These are phyloP conservation scores for Apiotrichum domesticum DNA, from an alignment of 1,284 basidiomycete species.

Conservation along the genomic window DNA sequence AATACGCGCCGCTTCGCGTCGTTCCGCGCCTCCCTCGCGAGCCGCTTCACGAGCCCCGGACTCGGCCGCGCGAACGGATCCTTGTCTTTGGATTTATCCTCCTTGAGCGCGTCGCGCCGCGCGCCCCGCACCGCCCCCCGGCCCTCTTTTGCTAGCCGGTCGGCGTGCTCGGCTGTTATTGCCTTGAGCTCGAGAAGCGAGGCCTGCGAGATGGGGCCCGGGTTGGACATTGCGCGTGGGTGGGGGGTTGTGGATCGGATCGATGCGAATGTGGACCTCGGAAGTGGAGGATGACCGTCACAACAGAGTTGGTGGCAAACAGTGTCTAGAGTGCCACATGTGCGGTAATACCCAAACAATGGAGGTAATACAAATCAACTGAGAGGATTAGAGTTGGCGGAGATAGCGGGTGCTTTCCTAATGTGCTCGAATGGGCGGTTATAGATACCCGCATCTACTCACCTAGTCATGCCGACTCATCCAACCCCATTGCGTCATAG, in stretches of 20 bases:
- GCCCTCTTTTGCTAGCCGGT: conserved; percentile 42
- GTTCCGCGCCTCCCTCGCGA: conserved; percentile 40
- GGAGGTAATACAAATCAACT: too few relatives aligned
- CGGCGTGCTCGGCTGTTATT: conserved; percentile 45
- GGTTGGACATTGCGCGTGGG: not conserved
- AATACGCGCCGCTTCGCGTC: conserved; percentile 37
- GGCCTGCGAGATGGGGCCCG: conserved; percentile 27
- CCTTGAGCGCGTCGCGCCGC: conserved; percentile 11
- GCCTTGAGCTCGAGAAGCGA: conserved; percentile 43
- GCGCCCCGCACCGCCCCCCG: conserved; percentile 33
- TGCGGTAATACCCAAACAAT: not conserved
- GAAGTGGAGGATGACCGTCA: not conserved
- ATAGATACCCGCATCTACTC: too few relatives aligned
- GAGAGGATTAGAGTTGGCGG: too few relatives aligned
- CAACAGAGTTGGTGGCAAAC: too few relatives aligned
- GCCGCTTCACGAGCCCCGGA: conserved; percentile 41
- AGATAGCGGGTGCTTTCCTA: too few relatives aligned
- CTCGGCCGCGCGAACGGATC: conserved; percentile 43
- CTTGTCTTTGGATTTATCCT: conserved; percentile 14
- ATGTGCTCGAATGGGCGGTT: too few relatives aligned
- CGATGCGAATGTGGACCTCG: not conserved
- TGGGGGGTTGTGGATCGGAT: not conserved
- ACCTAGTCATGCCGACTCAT: not conserved
- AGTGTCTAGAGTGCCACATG: not conserved
- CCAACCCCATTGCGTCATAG: not conserved